Evolutionary conservation across 225 moss, liverwort and hornwort genomes (phyloP).

Genomic region (Pseudisothecium myosuroides): DNA sequence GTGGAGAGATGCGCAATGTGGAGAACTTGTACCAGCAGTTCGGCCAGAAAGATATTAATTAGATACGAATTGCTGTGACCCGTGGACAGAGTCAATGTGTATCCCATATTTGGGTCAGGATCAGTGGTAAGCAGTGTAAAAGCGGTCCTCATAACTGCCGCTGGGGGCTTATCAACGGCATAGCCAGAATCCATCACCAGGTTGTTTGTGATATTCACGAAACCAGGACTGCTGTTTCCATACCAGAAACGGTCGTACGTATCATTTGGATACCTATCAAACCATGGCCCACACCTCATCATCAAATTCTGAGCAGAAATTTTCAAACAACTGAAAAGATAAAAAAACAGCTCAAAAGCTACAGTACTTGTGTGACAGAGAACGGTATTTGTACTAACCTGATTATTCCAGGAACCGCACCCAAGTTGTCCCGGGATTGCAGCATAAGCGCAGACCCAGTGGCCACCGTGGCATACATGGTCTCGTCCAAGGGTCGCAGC

Average conservation of each 20-base stretch:
- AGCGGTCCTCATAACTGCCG: constrained; percentile 8
- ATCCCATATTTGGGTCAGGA: fast-evolving
- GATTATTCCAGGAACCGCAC: background rate
- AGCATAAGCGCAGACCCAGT: background rate
- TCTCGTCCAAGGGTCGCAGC: background rate
- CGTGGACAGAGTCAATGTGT: background rate
- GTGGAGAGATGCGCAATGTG: background rate
- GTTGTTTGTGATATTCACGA: background rate
- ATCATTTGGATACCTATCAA: constrained; percentile 17
- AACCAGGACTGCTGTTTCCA: fast-evolving
- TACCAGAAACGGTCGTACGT: constrained; percentile 4
- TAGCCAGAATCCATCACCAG: background rate
- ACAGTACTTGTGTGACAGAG: background rate
- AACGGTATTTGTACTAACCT: background rate
- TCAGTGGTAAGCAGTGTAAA: fast-evolving
- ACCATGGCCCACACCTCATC: background rate
- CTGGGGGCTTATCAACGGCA: constrained; percentile 13
- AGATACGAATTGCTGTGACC: background rate
- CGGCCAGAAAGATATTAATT: constrained; percentile 14
- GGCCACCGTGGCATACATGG: constrained; percentile 3
- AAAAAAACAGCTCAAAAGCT: background rate
- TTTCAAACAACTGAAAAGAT: background rate
- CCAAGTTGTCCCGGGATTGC: background rate
- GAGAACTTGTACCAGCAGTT: background rate
- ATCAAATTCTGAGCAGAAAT: background rate